Evolutionary conservation across 768 basidiomycete genomes (phyloP).

Genomic region (Boletus bicolor): DNA sequence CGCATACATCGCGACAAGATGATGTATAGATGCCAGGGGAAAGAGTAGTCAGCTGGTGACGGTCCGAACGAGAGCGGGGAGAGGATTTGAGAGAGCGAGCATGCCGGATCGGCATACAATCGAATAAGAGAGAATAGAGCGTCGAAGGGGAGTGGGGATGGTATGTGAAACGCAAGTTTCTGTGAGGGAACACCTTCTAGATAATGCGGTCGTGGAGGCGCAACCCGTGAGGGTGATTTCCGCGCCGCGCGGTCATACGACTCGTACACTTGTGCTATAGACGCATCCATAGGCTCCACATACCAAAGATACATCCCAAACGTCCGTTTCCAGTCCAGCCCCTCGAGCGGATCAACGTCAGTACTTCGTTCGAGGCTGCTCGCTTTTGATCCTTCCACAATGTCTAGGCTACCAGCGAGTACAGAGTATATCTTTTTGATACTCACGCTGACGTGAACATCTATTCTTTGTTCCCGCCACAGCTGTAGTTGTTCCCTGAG

Average conservation of each 20-base stretch:
- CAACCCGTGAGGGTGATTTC: constrained; percentile 38
- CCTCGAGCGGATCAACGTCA: constrained; percentile 62
- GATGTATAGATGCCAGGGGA: constrained; percentile 92
- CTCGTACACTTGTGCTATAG: constrained; percentile 66
- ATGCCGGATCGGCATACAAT: constrained; percentile 69
- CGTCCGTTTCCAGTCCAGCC: constrained; percentile 90
- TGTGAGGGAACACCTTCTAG: constrained; percentile 30
- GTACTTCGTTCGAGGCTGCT: constrained; percentile 49
- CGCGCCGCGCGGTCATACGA: constrained; percentile 50
- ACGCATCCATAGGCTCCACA: constrained; percentile 63
- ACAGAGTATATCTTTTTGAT: constrained; percentile 82
- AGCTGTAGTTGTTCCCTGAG: constrained; percentile 70
- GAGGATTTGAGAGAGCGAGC: constrained; percentile 66
- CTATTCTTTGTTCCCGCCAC: constrained; percentile 78
- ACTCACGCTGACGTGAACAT: constrained; percentile 60
- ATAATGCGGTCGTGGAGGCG: constrained; percentile 62
- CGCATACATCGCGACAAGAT: constrained; percentile 81
- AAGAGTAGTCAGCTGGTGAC: constrained; percentile 73
- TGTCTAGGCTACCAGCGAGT: constrained; percentile 70
- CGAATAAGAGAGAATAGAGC: constrained; percentile 79
- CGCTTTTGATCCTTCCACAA: constrained; percentile 53
- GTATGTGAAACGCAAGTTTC: constrained; percentile 41
- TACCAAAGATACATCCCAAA: constrained; percentile 94
- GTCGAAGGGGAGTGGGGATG: constrained; percentile 52
- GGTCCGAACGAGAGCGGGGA: constrained; percentile 71